Evolutionary conservation across 148 eudicot genomes (phyloP).

Genomic region (Pharnaceum exiguum): DNA sequence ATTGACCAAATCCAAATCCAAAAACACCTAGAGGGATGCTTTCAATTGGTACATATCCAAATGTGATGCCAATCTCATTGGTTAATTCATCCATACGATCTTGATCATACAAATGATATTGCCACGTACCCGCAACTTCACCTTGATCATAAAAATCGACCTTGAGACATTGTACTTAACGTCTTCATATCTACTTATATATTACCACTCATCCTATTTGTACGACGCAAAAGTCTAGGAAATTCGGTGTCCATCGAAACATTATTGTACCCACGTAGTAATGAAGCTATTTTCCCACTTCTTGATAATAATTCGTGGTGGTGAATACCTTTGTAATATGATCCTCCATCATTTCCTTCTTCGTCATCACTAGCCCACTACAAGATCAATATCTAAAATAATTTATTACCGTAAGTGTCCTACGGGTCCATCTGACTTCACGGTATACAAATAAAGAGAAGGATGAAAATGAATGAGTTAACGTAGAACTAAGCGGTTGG

Average conservation of each 20-base stretch:
- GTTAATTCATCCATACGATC: not conserved
- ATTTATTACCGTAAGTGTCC: too few relatives aligned
- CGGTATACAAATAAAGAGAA: too few relatives aligned
- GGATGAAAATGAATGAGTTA: too few relatives aligned
- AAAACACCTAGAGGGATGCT: not conserved
- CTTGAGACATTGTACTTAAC: not conserved
- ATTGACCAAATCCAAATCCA: not conserved
- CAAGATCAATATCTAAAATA: too few relatives aligned
- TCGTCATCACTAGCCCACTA: too few relatives aligned
- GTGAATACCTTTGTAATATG: too few relatives aligned
- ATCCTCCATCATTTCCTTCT: too few relatives aligned
- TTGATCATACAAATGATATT: not conserved
- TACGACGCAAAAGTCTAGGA: not conserved
- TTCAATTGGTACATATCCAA: not conserved
- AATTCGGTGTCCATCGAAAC: not conserved
- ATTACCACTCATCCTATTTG: not conserved
- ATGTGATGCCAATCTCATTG: not conserved
- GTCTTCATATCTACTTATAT: not conserved
- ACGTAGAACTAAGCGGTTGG: too few relatives aligned
- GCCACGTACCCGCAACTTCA: not conserved
- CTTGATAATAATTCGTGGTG: too few relatives aligned
- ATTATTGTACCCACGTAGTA: not conserved
- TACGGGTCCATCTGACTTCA: too few relatives aligned
- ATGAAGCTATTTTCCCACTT: too few relatives aligned
- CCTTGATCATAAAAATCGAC: not conserved